A percentile compares a stretch with the other conserved stretches of the same genome.
Conservation (phyloP, 345 rosid species). For the Firmiana major region DNA sequence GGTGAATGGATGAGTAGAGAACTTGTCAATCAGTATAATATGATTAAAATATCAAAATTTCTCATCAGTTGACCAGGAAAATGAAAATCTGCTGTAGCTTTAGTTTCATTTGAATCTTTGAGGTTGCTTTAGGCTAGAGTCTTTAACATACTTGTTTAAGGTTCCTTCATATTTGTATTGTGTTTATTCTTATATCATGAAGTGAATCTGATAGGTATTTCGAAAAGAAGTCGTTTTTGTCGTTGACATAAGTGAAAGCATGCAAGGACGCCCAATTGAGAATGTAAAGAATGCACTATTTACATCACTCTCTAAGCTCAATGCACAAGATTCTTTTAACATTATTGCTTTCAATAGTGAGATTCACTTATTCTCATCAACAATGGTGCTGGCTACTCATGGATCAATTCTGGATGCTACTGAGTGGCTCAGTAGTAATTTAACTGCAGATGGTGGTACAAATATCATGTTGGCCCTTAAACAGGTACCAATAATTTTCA, state of each 20-base stretch:
- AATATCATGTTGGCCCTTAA: conserved; percentile 59
- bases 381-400: conserved; percentile 64
- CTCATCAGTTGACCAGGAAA: background rate
- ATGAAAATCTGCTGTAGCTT: background rate
- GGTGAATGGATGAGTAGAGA: too few relatives aligned
- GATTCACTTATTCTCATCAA: conserved; percentile 48
- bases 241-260: conserved; percentile 81
- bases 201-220: conserved; percentile 50
- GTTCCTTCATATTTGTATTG: background rate
- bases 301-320: conserved; percentile 50
- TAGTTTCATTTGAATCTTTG: background rate
- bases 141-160: background rate
- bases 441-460: conserved; percentile 64
- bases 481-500: conserved; percentile 49
- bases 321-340: conserved; percentile 70
- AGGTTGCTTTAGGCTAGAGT: background rate
- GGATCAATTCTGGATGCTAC: conserved; percentile 45
- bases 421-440: conserved; percentile 58
- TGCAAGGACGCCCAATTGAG: conserved; percentile 65
- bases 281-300: conserved; percentile 53
- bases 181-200: conserved; percentile 3
- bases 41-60: too few relatives aligned
- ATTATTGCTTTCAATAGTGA: conserved; percentile 84
- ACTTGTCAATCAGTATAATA: too few relatives aligned
- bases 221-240: conserved; percentile 68